Base-by-base conservation (phyloP, 2,329 filamentous ascomycete species). In the Simplicillium sp. region DNA sequence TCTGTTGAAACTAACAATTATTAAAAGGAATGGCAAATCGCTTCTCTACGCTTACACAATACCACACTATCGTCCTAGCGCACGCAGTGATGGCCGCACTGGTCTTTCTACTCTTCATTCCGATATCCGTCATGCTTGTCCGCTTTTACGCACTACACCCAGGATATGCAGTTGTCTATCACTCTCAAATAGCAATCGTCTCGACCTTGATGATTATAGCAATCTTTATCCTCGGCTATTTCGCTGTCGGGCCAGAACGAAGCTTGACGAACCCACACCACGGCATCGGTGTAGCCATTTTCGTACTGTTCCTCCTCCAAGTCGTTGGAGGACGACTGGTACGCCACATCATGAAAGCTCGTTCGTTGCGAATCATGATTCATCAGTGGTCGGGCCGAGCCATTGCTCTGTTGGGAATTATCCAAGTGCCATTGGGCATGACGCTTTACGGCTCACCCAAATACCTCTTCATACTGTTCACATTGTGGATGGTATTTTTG, bases 361-460 rank as follows among this genome's bases (percentile, higher is more conserved):
- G 66, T 38, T 72, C 71, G 14, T 54, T 75, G 12, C 65, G 74
- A 15, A 60, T 70, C 31, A 71, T 84, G 71, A 61, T 97, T 34
- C 92, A 98, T 64, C 84, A 89, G 56, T 96, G 92, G 87, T 65
- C 85, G 14, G 92, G 92, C 14, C 73, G 89, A 43, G 66, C 76
- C 1, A 78, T 90, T 51, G 83, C 85, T 3, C 62, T 97, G 14
- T 68, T 98, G 4, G 92, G 87, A 1, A 80, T 97, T 48, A 75
- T 82, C 3, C 92, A 98, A 57, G 78, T 98, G 11, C 84, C 92
- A 0, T 71, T 98, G 1, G 92, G 92, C 0, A 70, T 98, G 36
- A 89, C 89, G 0, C 70, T 98, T 1, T 98, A 96, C 54, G 92
- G 92, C 6, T 95, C 89, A 25, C 90, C 92, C 5, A 79, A 83